Percentiles rank a stretch among this genome's conserved stretches.
Conservation (phyloP, 352 stramenopile genomes). For the Phytopythium aichiense region DNA sequence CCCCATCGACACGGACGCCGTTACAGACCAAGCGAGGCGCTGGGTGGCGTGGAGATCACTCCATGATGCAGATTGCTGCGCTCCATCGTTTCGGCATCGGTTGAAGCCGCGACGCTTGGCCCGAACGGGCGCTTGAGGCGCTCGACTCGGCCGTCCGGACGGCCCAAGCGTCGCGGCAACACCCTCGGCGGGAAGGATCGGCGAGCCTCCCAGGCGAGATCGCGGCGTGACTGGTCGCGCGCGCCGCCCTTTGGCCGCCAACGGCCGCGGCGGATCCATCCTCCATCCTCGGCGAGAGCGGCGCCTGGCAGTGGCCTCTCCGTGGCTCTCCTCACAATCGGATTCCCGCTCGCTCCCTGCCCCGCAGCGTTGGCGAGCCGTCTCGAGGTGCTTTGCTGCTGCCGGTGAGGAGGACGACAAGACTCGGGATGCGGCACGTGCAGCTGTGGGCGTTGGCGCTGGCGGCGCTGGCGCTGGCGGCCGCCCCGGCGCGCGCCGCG, state of each 20-base stretch:
- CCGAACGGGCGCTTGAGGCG: too few species aligned
- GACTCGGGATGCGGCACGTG: slow-evolving; percentile 16
- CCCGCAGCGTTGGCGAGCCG: neutral
- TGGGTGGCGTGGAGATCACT: too few species aligned
- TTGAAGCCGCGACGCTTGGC: too few species aligned
- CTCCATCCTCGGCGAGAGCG: too few species aligned
- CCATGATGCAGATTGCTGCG: too few species aligned
- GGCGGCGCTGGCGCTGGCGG: slow-evolving; percentile 34
- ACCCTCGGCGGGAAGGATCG: too few species aligned
- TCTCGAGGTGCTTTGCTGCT: neutral
- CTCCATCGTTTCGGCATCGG: too few species aligned
- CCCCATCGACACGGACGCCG: too few species aligned
- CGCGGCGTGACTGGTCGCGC: slow-evolving; percentile 2
- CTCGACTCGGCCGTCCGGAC: too few species aligned
- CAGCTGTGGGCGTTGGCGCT: slow-evolving; percentile 32
- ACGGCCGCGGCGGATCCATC: neutral
- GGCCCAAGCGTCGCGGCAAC: too few species aligned
- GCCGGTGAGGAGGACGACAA: neutral
- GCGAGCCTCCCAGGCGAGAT: neutral
- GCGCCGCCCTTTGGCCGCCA: neutral
- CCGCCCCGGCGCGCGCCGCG: slow-evolving; percentile 26
- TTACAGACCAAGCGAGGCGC: too few species aligned
- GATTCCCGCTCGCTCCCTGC: slow-evolving; percentile 8
- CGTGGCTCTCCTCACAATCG: slow-evolving; percentile 7
- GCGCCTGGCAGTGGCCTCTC: neutral